Evolutionary conservation across 1,139 yeast genomes (phyloP).

Genomic region (Yueomyces sp.): DNA sequence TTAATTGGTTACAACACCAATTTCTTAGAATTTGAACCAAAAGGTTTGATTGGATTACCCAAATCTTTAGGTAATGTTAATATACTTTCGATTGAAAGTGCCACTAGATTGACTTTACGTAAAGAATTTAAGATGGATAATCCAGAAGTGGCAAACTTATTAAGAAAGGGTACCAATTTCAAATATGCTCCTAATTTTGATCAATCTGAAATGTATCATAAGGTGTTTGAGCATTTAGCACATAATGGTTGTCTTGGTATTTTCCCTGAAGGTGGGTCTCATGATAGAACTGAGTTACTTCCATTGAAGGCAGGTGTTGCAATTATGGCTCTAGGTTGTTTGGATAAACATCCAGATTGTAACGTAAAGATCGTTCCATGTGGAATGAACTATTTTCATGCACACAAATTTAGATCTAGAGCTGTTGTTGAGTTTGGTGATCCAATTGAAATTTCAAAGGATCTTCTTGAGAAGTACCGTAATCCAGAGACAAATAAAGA

Average conservation of each 20-base stretch:
- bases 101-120: slow-evolving; percentile 56
- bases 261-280: slow-evolving; percentile 96
- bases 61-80: slow-evolving; percentile 69
- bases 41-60: slow-evolving; percentile 70
- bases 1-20: slow-evolving; percentile 57
- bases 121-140: slow-evolving; percentile 52
- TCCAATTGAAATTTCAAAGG: slow-evolving; percentile 60
- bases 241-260: slow-evolving; percentile 83
- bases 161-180: slow-evolving; percentile 44
- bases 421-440: slow-evolving; percentile 92
- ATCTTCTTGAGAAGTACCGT: slow-evolving; percentile 52
- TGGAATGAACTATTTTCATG: slow-evolving; percentile 95
- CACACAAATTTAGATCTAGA: slow-evolving; percentile 86
- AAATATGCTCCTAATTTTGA: slow-evolving; percentile 75
- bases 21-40: slow-evolving; percentile 53
- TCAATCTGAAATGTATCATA: slow-evolving; percentile 69
- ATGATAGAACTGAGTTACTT: slow-evolving; percentile 78
- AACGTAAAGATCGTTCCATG: slow-evolving; percentile 84
- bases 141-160: slow-evolving; percentile 32
- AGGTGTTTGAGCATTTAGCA: slow-evolving; percentile 71
- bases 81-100: slow-evolving; percentile 55
- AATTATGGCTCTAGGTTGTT: slow-evolving; percentile 91
- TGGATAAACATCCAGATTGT: slow-evolving; percentile 57
- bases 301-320: slow-evolving; percentile 97
- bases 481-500: slow-evolving; percentile 55